Base-by-base conservation (phyloP, 768 basidiomycete species). In the Neoboletus magnificus region DNA sequence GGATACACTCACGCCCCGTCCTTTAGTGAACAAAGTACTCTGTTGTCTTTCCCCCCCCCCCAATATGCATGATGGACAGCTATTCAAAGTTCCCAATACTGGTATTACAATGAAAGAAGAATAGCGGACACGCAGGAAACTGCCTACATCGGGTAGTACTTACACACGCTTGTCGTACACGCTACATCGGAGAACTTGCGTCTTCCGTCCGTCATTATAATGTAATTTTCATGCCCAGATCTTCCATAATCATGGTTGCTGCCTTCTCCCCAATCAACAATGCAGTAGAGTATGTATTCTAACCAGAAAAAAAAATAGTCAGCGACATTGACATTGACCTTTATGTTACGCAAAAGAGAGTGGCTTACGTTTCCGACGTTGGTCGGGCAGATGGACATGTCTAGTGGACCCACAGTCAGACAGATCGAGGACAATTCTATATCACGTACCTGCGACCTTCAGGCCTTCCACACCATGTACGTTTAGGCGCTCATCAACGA, bases 401-500 rank as follows among this genome's bases (percentile, higher is more conserved):
- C 77, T 62, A 58, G n/a, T 15, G 7, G 15, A 16, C 6, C 5
- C 12, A 11, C 1, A 1, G 8, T 56, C 15, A 59, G 44, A 15
- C 18, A 25, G 1, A 27, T 18, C 0, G 10, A 8, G 5, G 1
- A 27, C 3, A 6, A 23, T 5, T 8, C 11, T 8, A 7, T 16
- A n/a, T 55, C 9, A 33, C 73, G 4, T 53, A 82, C 81, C 84
- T 46, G 82, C 83, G 12, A 89, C 77, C 62, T 88, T 86, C 45
- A 89, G 71, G 23, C 77, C 75, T 54, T 74, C 53, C 1, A 84
- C 77, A 0, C 84, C 84, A 58, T 87, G 86, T 8, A 88, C 85
- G 54, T 83, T 84, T 45, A 88, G 65, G 29, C 71, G 71, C 5
- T 77, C 52, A 60, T 89, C 85, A 4, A 89, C 83, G 7, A 89